phyloP scores from a whole-genome alignment of 2,329 filamentous ascomycete genomes.

The Sclerotinia trifoliorum region DNA sequence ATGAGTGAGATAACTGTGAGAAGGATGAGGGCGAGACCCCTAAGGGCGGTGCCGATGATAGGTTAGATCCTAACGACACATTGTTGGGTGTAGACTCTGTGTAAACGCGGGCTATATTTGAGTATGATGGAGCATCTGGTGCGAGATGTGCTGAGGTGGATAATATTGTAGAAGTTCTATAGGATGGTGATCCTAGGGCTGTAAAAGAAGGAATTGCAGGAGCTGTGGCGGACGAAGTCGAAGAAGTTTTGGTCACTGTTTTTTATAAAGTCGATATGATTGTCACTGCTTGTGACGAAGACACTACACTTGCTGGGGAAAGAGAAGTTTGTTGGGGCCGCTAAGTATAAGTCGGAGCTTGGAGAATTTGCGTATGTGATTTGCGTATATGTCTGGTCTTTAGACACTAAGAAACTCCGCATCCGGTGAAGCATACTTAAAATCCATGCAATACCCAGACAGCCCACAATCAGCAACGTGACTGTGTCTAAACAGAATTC shows the following conservation, averaged over 20 bases:
- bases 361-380: not conserved
- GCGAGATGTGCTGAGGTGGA: not conserved
- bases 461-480: no score
- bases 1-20: not conserved
- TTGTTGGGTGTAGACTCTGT: not conserved
- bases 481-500: no score
- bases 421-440: no score
- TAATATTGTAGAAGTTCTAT: not conserved
- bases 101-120: not conserved
- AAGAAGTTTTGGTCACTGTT: not conserved
- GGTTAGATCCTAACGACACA: no score
- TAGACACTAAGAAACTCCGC: not conserved
- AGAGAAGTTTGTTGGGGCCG: not conserved
- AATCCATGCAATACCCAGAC: no score
- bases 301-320: not conserved
- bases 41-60: not conserved
- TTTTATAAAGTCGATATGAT: not conserved
- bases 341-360: not conserved
- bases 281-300: not conserved
- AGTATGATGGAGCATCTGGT: no score
- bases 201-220: not conserved
- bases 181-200: not conserved
- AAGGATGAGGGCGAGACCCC: not conserved
- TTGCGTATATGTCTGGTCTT: not conserved
- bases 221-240: not conserved